Base-by-base conservation (phyloP, 305 asterid species). In the Petunia hybrid region DNA sequence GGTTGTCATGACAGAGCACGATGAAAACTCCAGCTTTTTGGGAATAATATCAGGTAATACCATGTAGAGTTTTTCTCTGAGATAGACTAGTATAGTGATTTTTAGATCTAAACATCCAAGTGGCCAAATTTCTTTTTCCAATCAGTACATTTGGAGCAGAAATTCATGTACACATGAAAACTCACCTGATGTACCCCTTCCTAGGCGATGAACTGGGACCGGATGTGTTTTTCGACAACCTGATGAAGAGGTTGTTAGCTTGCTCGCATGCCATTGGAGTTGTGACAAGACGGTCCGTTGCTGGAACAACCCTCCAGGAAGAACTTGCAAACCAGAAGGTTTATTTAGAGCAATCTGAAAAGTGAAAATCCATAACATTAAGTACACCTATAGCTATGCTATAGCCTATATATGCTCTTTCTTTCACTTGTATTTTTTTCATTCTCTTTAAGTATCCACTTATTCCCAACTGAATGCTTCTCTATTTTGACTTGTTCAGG, bases 141-240 rank as follows among this genome's bases (percentile, higher is more conserved):
- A 73, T 73, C 43, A 48, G 63, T 48, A 22, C 13, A 73, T 45
- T 73, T 73, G 60, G 31, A 80, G 80, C 39, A 82, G 68, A 85
- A 74, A 68, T 39, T 82, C 85, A 60, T 48, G 75, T 60, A 75
- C 80, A 51, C 71, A 69, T 57, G 65, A 53, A 57, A 79, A 80
- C 89, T 86, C 82, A 94, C 98, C 99, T 56, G 99, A 96, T 71
- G 99, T 96, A 76, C 98, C 98, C 86, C 98, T 92, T 83, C 99
- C 99, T 81, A 94, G 97, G 66, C 98, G 94, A 85, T 96, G 99
- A 86, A 94, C 99, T 71, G 99, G 99, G 84, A 89, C 97, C 73
- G 95, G 95, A 86, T 86, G 90, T 36, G 87, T 77, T 76, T 89
- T 91, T 79, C 87, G 90, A 81, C 69, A 77, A 70, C 87, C 89